A percentile compares a stretch with the other conserved stretches of the same genome.
Evolutionary conservation across 768 basidiomycete genomes (phyloP).

Genomic region (Tricholoma hemisulphureum): DNA sequence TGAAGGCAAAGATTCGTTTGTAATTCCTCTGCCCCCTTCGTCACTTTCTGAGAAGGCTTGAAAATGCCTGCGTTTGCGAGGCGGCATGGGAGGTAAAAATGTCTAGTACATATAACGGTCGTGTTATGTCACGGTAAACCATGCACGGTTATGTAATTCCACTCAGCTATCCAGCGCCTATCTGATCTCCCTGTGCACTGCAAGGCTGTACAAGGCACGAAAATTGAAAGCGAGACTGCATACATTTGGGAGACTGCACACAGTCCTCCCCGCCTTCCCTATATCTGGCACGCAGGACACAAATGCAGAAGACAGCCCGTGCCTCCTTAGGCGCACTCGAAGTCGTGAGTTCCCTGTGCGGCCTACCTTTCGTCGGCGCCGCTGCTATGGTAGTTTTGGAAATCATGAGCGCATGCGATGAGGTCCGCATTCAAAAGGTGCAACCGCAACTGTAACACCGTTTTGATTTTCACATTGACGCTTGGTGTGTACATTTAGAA

Average conservation of each 20-base stretch:
- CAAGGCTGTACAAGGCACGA: too few species aligned
- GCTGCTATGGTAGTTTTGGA: conserved; percentile 43
- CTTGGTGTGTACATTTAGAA: background rate
- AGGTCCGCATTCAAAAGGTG: conserved; percentile 52
- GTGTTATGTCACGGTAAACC: background rate
- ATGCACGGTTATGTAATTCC: background rate
- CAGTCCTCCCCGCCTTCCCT: background rate
- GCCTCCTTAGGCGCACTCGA: conserved; percentile 33
- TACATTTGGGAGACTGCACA: too few species aligned
- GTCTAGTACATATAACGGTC: background rate
- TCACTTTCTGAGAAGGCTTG: conserved; percentile 35
- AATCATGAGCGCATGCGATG: conserved; percentile 44
- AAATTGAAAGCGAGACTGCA: too few species aligned
- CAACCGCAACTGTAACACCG: background rate
- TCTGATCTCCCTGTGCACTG: too few species aligned
- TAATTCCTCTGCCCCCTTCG: conserved; percentile 11
- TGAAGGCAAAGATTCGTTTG: conserved; percentile 9
- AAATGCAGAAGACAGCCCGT: conserved; percentile 20
- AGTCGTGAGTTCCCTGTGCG: conserved; percentile 42
- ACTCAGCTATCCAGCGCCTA: too few species aligned
- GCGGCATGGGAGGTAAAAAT: conserved; percentile 33
- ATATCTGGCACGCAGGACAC: too few species aligned
- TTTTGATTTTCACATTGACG: conserved; percentile 3
- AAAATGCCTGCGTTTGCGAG: conserved; percentile 51
- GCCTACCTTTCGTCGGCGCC: conserved; percentile 46